A percentile compares a stretch with the other conserved stretches of the same genome.
These are phyloP conservation scores for Stemphylium vesicarium DNA, from an alignment of 2,329 filamentous ascomycete genomes.

Conservation along the genomic window DNA sequence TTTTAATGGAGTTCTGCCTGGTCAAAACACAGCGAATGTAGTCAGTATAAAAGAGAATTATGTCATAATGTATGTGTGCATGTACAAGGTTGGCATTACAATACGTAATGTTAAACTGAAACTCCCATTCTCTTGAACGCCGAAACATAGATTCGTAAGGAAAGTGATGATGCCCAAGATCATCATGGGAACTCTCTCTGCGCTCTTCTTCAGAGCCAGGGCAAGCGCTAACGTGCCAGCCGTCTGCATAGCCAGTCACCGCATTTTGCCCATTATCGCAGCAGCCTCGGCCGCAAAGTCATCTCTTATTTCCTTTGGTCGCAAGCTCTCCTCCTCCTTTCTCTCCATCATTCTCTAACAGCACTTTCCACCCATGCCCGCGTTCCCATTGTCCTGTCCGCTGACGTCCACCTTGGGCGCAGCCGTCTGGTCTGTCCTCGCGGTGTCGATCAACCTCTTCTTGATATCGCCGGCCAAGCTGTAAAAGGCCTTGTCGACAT, in stretches of 20 bases:
- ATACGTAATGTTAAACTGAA: constrained; percentile 12
- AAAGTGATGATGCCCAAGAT: constrained; percentile 12
- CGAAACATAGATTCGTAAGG: constrained; percentile 4
- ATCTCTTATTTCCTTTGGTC: background rate
- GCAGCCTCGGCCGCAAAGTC: background rate
- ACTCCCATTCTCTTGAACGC: constrained; percentile 15
- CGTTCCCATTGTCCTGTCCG: constrained; percentile 33
- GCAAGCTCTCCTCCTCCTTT: background rate
- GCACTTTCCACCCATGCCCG: constrained; percentile 48
- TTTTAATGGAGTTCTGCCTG: constrained; percentile 51
- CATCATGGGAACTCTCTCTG: constrained; percentile 9
- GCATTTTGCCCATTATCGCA: background rate
- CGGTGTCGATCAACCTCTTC: constrained; percentile 93
- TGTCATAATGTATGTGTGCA: background rate
- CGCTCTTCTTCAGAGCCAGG: background rate
- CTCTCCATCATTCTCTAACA: constrained; percentile 29
- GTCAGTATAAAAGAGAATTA: background rate
- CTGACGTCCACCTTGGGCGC: constrained; percentile 44
- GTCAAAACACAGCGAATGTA: background rate
- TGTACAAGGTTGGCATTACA: constrained; percentile 17
- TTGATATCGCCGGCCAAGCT: constrained; percentile 95
- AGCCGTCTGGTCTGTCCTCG: constrained; percentile 68
- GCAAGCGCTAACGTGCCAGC: constrained; percentile 4
- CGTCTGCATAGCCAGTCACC: background rate
- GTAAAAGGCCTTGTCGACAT: constrained; percentile 99